Base-by-base conservation (phyloP, 1,284 basidiomycete genomes). In the Tilletia caries region DNA sequence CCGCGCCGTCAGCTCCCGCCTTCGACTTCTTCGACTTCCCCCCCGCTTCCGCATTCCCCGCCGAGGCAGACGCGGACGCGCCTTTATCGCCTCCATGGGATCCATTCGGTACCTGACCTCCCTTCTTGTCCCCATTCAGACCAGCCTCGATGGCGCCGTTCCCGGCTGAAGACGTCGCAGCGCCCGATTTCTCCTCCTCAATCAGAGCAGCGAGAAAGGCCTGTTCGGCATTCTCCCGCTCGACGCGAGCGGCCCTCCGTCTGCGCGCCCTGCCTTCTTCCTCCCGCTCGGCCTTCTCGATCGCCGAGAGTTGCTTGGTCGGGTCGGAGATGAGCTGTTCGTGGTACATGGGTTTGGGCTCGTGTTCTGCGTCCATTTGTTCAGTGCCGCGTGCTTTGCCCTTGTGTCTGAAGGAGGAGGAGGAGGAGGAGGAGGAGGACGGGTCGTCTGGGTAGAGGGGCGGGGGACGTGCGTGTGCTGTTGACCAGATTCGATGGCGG, bases 201-300 rank as follows among this genome's bases (percentile, higher is more conserved):
- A 33, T 8, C 10, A 62, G 58, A 23, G 58, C 58, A 34, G 62
- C 66, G 66, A 52, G 48, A 46, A 46, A 44, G 32, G 78, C 74
- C 20, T 73, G 73, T 65, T 79, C 77, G n/a, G 52, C 62, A 68
- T 77, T 72, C 34, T 82, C 80, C 52, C 79, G 69, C 15, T 76
- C 77, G 6, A 79, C 67, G 5, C 80, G 73, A 50, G 75, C 71
- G 5, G 32, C 27, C 32, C 58, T 13, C 10, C 58, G 27, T 27
- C 74, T 70, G 15, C 79, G 71, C 58, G 78, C 71, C 25, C 73
- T 71, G 10, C 72, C 76, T 65, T 82, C 81, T 58, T 81, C 74
- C 6, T 75, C 77, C 32, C 78, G 73, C 52, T 82, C 81, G 0
- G 77, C 79, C 41, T 75, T 74, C 66, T 83, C 82, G 46, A 85